Base-by-base conservation (phyloP, 2,329 filamentous ascomycete species). In the Beauveria scarabaeidicola region DNA sequence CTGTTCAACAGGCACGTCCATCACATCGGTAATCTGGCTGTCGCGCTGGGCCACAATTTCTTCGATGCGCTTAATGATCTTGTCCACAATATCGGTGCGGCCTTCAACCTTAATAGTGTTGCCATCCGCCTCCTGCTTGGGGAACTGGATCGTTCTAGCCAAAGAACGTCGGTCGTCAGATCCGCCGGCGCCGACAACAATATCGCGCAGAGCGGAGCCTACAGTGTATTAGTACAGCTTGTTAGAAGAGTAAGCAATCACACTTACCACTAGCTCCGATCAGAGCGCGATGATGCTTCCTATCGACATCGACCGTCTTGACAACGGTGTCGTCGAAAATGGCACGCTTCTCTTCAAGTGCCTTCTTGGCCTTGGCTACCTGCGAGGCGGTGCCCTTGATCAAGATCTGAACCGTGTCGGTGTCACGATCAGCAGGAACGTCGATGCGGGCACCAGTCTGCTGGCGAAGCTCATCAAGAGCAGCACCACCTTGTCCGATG, bases 111-210 rank as follows among this genome's bases (percentile, higher is more conserved):
- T 92, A 74, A 99, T 96, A 27, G 82, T 83, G 69, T 88, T 90
- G 48, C 89, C 91, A 62, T 89, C 87, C 56, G 87, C 84, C 61
- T 96, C 92, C 64, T 90, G 87, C 72, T 92, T 91, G 60, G 94
- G 94, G 79, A 99, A 97, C 72, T 93, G 91, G 62, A 99, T 91
- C 67, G 93, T 91, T 63, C 93, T 89, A 55, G 91, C 90, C 66
- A 94, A 84, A 63, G 89, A 87, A 44, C 89, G 86, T 63, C 88
- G 84, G 69, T 96, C 92, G 66, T 91, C 89, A 41, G 92, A 91
- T 10, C 94, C 95, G 63, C 94, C 95, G 51, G 94, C 92, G 67
- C 89, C 84, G 58, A 89, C 80, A 59, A 99, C 89, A 62, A 99
- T 91, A 63, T 90, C 86, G 63, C 89, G 89, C 61, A 99, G 87